Evolutionary conservation across 1,284 basidiomycete species (phyloP).

Genomic region (Meripilus lineatus): DNA sequence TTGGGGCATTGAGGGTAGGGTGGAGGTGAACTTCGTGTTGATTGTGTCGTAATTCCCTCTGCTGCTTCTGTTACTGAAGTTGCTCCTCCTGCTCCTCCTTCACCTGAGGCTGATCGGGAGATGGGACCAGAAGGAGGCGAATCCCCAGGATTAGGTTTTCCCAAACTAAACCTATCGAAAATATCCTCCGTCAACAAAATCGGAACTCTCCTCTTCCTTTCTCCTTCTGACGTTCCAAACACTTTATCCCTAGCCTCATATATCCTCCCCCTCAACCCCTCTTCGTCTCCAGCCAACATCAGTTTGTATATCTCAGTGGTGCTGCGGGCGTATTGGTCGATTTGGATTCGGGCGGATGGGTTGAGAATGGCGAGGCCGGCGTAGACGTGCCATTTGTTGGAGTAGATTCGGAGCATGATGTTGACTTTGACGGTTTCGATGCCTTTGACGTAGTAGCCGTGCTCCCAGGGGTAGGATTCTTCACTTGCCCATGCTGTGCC

Average conservation of each 20-base stretch:
- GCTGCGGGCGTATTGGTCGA: conserved; percentile 85
- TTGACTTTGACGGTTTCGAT: conserved; percentile 99
- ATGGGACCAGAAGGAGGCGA: no score
- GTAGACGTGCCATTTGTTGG: conserved; percentile 99
- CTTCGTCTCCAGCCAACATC: conserved; percentile 81
- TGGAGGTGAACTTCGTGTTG: no score
- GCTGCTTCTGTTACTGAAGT: no score
- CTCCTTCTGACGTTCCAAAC: conserved; percentile 50
- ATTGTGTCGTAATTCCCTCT: no score
- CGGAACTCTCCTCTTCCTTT: conserved; percentile 39
- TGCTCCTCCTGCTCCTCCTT: background rate
- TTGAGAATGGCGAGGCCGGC: conserved; percentile 97
- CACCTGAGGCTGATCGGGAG: no score
- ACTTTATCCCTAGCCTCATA: conserved; percentile 76
- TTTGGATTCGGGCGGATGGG: conserved; percentile 86
- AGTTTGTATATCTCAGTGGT: conserved; percentile 92
- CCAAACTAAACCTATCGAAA: conserved; percentile 86
- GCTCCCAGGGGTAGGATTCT: conserved; percentile 91
- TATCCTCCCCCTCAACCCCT: conserved; percentile 67
- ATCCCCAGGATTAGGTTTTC: conserved; percentile 31
- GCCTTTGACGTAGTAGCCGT: conserved; percentile 91
- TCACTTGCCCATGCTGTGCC: conserved; percentile 91
- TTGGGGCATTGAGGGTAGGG: background rate
- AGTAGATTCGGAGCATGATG: conserved; percentile 93
- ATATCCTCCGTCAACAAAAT: conserved; percentile 87